A percentile compares a stretch with the other conserved stretches of the same genome.
Evolutionary conservation across 2,329 filamentous ascomycete genomes (phyloP).

Genomic region (Didymella exigua): DNA sequence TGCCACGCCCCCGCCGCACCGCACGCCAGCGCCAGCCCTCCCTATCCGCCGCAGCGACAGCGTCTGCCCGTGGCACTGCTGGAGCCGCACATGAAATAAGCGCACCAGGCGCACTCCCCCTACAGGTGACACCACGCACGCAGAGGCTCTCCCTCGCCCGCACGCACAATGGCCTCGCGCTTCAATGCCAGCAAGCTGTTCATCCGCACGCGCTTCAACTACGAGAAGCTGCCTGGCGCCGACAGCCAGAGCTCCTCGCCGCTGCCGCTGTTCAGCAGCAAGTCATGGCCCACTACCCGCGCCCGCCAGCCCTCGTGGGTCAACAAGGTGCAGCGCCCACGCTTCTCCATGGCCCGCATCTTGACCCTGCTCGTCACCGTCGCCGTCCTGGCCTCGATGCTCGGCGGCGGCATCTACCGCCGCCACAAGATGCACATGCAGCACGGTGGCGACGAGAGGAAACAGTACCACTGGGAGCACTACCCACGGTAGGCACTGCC

Average conservation of each 20-base stretch:
- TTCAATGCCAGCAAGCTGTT: conserved; percentile 55
- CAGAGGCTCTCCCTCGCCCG: conserved; percentile 4
- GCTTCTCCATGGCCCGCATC: conserved; percentile 51
- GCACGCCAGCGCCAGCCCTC: conserved; percentile 10
- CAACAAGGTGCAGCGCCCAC: conserved; percentile 49
- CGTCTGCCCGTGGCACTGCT: conserved; percentile 13
- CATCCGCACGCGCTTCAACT: conserved; percentile 51
- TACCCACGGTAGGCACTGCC: conserved; percentile 48
- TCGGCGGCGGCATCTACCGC: conserved; percentile 51
- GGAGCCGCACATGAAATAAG: conserved; percentile 43
- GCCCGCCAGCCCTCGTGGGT: conserved; percentile 45
- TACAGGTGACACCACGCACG: conserved; percentile 2
- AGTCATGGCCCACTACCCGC: conserved; percentile 42
- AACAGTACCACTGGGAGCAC: conserved; percentile 54
- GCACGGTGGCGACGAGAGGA: conserved; percentile 41
- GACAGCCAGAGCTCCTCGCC: conserved; percentile 51
- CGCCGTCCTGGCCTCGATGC: conserved; percentile 49
- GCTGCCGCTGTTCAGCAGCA: conserved; percentile 47
- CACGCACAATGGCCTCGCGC: conserved; percentile 43
- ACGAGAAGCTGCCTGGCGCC: conserved; percentile 53
- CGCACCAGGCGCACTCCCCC: conserved; percentile 20
- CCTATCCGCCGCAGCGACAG: not conserved
- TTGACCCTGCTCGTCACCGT: conserved; percentile 50
- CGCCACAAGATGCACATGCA: conserved; percentile 43
- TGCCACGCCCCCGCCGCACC: conserved; percentile 11